These are phyloP conservation scores for Talaromyces amestolkiae DNA, from an alignment of 2,329 filamentous ascomycete genomes.

Conservation along the genomic window DNA sequence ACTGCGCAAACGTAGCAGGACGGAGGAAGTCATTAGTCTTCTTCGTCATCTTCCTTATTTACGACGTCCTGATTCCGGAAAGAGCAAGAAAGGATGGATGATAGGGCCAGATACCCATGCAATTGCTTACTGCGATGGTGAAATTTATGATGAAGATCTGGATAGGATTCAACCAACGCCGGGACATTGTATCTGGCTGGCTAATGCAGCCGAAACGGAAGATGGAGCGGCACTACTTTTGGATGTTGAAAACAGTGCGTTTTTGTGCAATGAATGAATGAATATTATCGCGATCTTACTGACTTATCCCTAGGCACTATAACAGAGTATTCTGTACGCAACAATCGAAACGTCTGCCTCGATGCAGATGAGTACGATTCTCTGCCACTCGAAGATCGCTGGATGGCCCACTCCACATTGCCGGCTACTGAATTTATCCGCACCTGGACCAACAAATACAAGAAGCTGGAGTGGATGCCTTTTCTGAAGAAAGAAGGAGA, in stretches of 20 bases:
- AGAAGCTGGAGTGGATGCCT: slow-evolving; percentile 12
- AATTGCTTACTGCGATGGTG: slow-evolving; percentile 17
- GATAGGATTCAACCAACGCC: slow-evolving; percentile 16
- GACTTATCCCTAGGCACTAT: slow-evolving; percentile 6
- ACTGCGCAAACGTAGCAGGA: slow-evolving; percentile 14
- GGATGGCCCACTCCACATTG: slow-evolving; percentile 16
- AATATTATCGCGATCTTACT: neutral
- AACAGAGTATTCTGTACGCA: slow-evolving; percentile 15
- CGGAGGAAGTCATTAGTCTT: slow-evolving; percentile 9
- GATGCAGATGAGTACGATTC: slow-evolving; percentile 3
- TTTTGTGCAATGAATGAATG: neutral
- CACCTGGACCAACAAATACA: slow-evolving; percentile 10
- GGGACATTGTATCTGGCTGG: slow-evolving; percentile 18
- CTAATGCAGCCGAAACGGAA: neutral
- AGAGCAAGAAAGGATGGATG: slow-evolving; percentile 12
- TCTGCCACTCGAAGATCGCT: slow-evolving; percentile 13
- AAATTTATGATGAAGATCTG: slow-evolving; percentile 9
- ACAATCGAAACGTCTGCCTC: slow-evolving; percentile 6
- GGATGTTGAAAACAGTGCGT: slow-evolving; percentile 12
- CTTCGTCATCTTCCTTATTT: slow-evolving; percentile 16
- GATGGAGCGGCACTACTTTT: slow-evolving; percentile 10
- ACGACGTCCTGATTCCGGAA: neutral
- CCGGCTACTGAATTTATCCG: slow-evolving; percentile 5
- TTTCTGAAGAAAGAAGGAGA: slow-evolving; percentile 2
- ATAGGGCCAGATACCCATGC: slow-evolving; percentile 3